Evolutionary conservation across 371 early-diverging fungal genomes (phyloP).

Genomic region (Saksenaea vasiformis): DNA sequence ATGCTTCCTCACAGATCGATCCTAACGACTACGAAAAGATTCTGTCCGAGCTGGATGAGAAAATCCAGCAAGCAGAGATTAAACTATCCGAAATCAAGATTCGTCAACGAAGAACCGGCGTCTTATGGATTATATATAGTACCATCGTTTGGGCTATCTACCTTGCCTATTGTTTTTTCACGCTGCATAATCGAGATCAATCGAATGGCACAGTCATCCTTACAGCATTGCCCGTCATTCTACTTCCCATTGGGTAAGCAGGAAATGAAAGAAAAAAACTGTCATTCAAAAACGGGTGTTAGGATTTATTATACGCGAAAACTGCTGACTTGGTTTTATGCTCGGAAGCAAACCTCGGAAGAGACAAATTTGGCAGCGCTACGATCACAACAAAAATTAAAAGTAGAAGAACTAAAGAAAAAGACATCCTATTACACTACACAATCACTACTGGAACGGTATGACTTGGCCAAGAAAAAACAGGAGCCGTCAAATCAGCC

Average conservation of each 20-base stretch:
- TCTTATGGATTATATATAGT: constrained; percentile 71
- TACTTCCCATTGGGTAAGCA: constrained; percentile 56
- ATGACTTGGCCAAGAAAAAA: constrained; percentile 57
- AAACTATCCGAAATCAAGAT: constrained; percentile 56
- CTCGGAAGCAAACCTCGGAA: constrained; percentile 55
- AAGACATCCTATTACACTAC: constrained; percentile 84
- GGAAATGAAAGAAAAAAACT: neutral
- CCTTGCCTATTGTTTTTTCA: constrained; percentile 34
- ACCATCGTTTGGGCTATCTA: constrained; percentile 64
- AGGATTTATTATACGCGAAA: constrained; percentile 51
- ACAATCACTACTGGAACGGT: constrained; percentile 85
- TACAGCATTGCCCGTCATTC: constrained; percentile 49
- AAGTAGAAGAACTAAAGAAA: constrained; percentile 84
- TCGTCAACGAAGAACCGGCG: constrained; percentile 57
- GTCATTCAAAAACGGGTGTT: neutral
- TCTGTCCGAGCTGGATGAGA: constrained; percentile 69
- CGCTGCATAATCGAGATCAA: constrained; percentile 9
- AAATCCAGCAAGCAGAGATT: constrained; percentile 69
- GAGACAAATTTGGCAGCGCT: constrained; percentile 47
- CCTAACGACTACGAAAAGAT: constrained; percentile 73
- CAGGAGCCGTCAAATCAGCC: constrained; percentile 10
- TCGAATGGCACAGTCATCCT: constrained; percentile 8
- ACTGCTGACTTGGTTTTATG: constrained; percentile 52
- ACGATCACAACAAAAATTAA: constrained; percentile 53
- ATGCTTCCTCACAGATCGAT: constrained; percentile 13